Conservation (phyloP, 1,139 yeast genomes). For the Arxiozyma bovina region DNA sequence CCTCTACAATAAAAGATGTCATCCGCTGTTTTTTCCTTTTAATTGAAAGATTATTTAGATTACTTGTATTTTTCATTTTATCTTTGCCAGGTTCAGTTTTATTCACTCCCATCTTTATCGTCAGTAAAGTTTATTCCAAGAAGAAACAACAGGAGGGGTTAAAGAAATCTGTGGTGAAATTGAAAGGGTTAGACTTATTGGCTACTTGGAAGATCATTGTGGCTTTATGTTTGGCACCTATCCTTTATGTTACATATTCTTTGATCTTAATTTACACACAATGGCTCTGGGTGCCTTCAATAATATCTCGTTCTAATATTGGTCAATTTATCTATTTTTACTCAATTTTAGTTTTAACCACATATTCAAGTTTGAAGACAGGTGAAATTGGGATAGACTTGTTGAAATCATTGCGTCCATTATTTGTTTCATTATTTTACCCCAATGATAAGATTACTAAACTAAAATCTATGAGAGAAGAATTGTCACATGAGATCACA, state of each 20-base stretch:
- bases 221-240: slow-evolving; percentile 81
- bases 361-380: slow-evolving; percentile 78
- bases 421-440: slow-evolving; percentile 61
- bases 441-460: slow-evolving; percentile 37
- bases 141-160: slow-evolving; percentile 71
- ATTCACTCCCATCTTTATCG: slow-evolving; percentile 78
- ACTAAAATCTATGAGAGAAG: slow-evolving; percentile 41
- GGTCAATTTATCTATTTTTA: slow-evolving; percentile 29
- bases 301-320: slow-evolving; percentile 17
- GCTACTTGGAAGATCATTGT: slow-evolving; percentile 95
- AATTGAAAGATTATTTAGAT: slow-evolving; percentile 44
- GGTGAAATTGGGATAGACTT: slow-evolving; percentile 94
- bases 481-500: slow-evolving; percentile 45
- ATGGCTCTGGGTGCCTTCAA: slow-evolving; percentile 8
- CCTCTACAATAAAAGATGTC: slow-evolving; percentile 43
- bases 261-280: slow-evolving; percentile 42
- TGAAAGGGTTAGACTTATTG: slow-evolving; percentile 82
- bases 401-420: slow-evolving; percentile 72
- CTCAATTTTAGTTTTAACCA: slow-evolving; percentile 48
- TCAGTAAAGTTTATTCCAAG: slow-evolving; percentile 64
- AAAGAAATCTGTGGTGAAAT: slow-evolving; percentile 82
- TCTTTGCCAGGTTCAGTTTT: slow-evolving; percentile 80
- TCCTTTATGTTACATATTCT: slow-evolving; percentile 74
- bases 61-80: slow-evolving; percentile 46
- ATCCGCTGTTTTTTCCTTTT: slow-evolving; percentile 41